Conservation (phyloP, 257 asterid genomes). For the Vinca minor region DNA sequence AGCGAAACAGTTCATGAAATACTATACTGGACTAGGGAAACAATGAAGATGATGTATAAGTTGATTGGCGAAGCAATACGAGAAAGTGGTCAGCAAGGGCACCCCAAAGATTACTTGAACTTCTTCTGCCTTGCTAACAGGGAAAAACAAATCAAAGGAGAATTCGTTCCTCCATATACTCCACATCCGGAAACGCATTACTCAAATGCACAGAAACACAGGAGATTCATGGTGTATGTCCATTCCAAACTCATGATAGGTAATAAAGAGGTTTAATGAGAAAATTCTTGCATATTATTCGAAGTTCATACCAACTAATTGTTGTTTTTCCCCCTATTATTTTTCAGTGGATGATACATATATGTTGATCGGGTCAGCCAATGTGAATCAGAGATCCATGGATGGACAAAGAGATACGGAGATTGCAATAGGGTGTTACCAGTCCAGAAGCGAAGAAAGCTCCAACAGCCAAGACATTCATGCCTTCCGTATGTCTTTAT, state of each 20-base stretch:
- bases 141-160: conserved; percentile 62
- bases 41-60: conserved; percentile 78
- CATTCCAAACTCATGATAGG: conserved; percentile 97
- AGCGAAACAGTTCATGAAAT: conserved; percentile 75
- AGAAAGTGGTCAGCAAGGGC: conserved; percentile 45
- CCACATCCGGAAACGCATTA: conserved; percentile 67
- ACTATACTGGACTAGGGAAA: conserved; percentile 70
- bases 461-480: conserved; percentile 32
- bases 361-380: conserved; percentile 75
- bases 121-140: conserved; percentile 86
- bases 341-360: conserved; percentile 75
- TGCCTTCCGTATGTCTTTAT: conserved; percentile 64
- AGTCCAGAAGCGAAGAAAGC: conserved; percentile 29
- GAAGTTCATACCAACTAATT: conserved; percentile 2
- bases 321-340: neutral
- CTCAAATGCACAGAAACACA: conserved; percentile 59
- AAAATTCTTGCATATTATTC: neutral
- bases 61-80: conserved; percentile 53
- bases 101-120: conserved; percentile 72
- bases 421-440: conserved; percentile 80
- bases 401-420: conserved; percentile 86
- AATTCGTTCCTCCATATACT: conserved; percentile 69
- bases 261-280: conserved; percentile 15
- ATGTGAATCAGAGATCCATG: conserved; percentile 88
- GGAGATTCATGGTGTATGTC: conserved; percentile 91